phyloP scores from a whole-genome alignment of 1,284 basidiomycete genomes.

The Pseudozyma tsukubaensis region DNA sequence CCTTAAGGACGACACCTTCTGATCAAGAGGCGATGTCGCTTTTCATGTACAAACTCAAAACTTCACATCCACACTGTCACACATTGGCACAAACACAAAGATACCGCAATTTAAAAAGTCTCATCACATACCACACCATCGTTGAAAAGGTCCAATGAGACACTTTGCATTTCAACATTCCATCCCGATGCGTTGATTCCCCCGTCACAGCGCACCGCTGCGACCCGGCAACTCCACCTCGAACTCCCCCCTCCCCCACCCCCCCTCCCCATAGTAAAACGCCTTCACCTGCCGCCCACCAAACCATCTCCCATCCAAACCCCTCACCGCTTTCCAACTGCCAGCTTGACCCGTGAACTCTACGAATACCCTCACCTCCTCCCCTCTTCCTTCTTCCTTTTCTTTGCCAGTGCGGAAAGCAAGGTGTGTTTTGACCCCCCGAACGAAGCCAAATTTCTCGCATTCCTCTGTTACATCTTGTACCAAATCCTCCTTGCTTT shows the following conservation, averaged over 20 bases:
- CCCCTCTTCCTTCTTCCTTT: neutral
- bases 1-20: constrained; percentile 33
- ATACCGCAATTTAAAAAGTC: no score
- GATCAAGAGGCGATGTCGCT: no score
- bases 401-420: no score
- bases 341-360: constrained; percentile 56
- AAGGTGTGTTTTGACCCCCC: constrained; percentile 36
- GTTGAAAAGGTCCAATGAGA: no score
- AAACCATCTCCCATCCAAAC: constrained; percentile 49
- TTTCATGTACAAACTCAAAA: neutral
- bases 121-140: no score
- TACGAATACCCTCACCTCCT: constrained; percentile 53
- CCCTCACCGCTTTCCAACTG: constrained; percentile 53
- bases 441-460: constrained; percentile 54
- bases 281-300: constrained; percentile 29
- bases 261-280: constrained; percentile 13
- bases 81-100: no score
- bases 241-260: neutral
- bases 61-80: neutral
- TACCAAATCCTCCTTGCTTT: constrained; percentile 6
- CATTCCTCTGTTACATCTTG: constrained; percentile 45
- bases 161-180: no score
- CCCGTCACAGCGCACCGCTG: no score
- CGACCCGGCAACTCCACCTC: neutral
- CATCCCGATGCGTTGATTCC: no score